Evolutionary conservation across 2,329 filamentous ascomycete species (phyloP), one percentile per base, ranked within the genome.

Genomic region (Botrytis byssoidea): DNA sequence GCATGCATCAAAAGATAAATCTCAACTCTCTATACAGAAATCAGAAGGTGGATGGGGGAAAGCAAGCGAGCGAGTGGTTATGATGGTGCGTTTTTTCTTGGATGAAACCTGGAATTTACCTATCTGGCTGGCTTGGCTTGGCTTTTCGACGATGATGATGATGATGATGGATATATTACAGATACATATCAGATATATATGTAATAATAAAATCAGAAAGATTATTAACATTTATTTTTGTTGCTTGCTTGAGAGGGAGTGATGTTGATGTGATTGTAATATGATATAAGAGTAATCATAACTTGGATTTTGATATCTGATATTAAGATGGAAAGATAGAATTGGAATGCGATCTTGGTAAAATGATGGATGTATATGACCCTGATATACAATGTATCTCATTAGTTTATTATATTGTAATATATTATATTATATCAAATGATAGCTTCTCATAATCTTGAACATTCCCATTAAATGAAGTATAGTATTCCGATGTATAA

Each of bases 11-110:
- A 64, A 71, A 71, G 44, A 71, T 48, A 55, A 71, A 71, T 71
- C 69, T 65, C 69, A 64, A 71, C 69, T 71, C 69, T 71, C 44
- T 22, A 70, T 61, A 70, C 22, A 32, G 22, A 57, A 57, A 57
- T 18, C 14, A 69, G 40, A 48, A 51, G 65, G 46, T 40, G 4
- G 46, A 8, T 14, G 46, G 14, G 14, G n/a, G 6, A 29, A 57
- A 32, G 25, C 7, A 63, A 40, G 22, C 25, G n/a, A 63, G 37
- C 37, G 29, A 71, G 59, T 44, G n/a, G 44, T 20, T 37, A 40
- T 35, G 25, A 25, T 42, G 25, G 35, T 68, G 48, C 25, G 20
- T 16, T 65, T 65, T 55, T 55, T 4, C 48, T 16, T 44, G 59
- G 42, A 40, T 61, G 40, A 40, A 67, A 40, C 46, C 46, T 14